Base-by-base conservation (phyloP, 495 filamentous ascomycete genomes). In the Xylaria intraflava region DNA sequence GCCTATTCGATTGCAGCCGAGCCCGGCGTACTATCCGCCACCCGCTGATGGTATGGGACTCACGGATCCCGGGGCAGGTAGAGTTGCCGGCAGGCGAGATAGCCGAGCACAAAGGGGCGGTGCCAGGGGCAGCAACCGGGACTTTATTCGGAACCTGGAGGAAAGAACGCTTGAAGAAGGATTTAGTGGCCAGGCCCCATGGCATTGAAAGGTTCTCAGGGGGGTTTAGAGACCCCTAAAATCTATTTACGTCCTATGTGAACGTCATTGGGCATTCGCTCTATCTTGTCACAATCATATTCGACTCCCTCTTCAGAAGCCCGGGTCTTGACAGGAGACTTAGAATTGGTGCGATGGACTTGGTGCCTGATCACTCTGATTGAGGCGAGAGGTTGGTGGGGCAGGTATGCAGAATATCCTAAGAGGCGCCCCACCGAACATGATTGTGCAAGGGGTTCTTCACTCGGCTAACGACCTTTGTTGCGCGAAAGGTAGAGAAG, bases 21-120 rank as follows among this genome's bases (percentile, higher is more conserved):
- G 90, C 53, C 94, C 94, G 2, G 94, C 94, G 7, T 99, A 99
- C 68, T 97, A 96, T 60, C 94, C 93, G 14, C 93, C 93, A 8
- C 91, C 91, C n/a, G 81, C 88, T 2, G 93, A 96, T 56, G 91
- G 90, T 7, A 79, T 86, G 39, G 80, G 60, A 2, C 68, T 72
- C 6, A 59, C 73, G 36, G 78, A 76, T 48, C 68, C 73, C 11
- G 71, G 73, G 9, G 65, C 85, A 10, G 83, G 88, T 57, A 67
- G 77, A 22, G 85, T 83, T 59, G 80, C 85, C 38, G 78, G 87
- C 30, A 77, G 92, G 46, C 83, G 91, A 61, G 86, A 88, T 19
- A 94, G 89, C 55, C 81, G 89, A 61, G 78, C 83, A 23, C 80
- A 78, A 49, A 78, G 78, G 57, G 77, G 80, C 49, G 78, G 76